Base-by-base conservation (phyloP, 768 basidiomycete species). In the Naganishia kalamii region DNA sequence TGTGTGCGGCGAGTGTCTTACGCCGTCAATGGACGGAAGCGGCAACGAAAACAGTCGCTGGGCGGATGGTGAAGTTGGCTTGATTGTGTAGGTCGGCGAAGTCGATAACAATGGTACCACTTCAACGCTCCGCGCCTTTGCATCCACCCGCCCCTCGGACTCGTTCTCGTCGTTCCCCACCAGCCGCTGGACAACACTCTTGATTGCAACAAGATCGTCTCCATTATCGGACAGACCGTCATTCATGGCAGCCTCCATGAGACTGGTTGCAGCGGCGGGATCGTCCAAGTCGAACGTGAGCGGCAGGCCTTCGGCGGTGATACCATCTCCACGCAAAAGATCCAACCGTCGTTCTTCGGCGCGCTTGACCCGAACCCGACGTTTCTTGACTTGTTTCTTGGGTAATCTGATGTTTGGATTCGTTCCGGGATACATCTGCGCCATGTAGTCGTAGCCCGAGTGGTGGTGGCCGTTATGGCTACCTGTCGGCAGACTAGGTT, bases 291-390 rank as follows among this genome's bases (percentile, higher is more conserved):
- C 54, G 8, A 41, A 25, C 35, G 37, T 23, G 1, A 57, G 35
- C 10, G 62, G 46, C 35, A 57, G 61, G 64, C 46, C 62, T 41
- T 63, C 25, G 4, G 62, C 30, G 7, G 21, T 49, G 19, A 49
- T 72, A 3, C 75, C 75, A 60, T 77, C 76, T 0, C 76, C 76
- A 23, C 71, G 66, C 6, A 75, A 54, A 17, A 77, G 57, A 51
- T 74, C 71, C 48, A 77, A 44, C 17, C 76, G 60, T n/a, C 76
- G 60, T 12, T 67, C 59, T 61, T 75, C 73, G n/a, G 66, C 49
- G 46, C 65, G 66, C 30, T 65, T 65, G 1, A 51, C 63, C 2
- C 70, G 67, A 41, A 71, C 37, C 19, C 32, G 47, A 15, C 57
- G 44, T 19, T 46, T 52, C n/a, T 52, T 66, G 32, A 33, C 23